These are phyloP conservation scores for Malus fusca DNA, from an alignment of 306 rosid species.

Conservation along the genomic window DNA sequence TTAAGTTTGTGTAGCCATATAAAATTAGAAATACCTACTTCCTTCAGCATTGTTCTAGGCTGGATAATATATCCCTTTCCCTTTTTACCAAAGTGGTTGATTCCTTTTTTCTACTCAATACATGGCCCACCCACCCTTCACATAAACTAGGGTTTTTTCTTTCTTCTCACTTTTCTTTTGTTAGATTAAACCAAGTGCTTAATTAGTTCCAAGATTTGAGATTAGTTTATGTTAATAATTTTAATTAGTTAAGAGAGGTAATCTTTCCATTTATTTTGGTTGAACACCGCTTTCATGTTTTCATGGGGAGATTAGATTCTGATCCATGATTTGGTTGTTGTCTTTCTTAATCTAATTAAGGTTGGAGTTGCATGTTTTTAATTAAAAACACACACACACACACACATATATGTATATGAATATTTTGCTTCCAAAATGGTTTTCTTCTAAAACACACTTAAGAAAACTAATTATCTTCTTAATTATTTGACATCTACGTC, in stretches of 20 bases:
- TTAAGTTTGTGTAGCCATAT: slow-evolving; percentile 40
- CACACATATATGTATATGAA: no score
- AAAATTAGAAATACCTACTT: background rate
- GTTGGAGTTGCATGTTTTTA: background rate
- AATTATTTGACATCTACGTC: no score
- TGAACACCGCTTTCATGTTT: background rate
- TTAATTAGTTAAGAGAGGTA: background rate
- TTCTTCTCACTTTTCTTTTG: background rate
- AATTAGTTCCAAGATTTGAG: background rate
- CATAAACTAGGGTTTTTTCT: background rate
- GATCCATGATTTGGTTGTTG: background rate
- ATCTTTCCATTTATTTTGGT: background rate
- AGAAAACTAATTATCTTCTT: background rate
- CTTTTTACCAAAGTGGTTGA: slow-evolving; percentile 34
- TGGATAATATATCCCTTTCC: slow-evolving; percentile 21
- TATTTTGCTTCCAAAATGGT: background rate
- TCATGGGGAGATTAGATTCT: background rate
- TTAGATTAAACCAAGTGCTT: background rate
- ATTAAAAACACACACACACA: background rate
- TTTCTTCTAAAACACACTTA: background rate
- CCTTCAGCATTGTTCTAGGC: slow-evolving; percentile 47
- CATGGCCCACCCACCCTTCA: slow-evolving; percentile 1
- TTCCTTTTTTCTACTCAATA: slow-evolving; percentile 11
- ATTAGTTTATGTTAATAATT: background rate
- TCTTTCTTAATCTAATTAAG: background rate